phyloP scores from a whole-genome alignment of 345 rosid species.

The Salix dunnii region DNA sequence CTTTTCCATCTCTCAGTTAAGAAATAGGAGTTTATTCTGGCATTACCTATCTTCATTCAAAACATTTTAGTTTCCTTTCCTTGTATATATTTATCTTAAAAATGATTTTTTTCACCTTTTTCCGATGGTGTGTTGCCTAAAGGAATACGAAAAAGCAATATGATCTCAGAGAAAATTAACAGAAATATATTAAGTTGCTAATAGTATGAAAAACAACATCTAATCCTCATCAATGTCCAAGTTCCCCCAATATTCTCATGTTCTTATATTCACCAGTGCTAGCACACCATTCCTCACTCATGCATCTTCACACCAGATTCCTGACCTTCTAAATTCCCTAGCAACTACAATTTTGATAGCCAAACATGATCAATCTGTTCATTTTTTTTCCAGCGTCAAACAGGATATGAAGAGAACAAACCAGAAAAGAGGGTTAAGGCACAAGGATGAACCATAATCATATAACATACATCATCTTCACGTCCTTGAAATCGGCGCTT shows the following conservation, averaged over 20 bases:
- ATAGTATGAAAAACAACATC: background rate
- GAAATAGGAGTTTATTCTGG: background rate
- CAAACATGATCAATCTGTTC: background rate
- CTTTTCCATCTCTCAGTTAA: background rate
- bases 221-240: background rate
- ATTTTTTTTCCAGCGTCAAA: background rate
- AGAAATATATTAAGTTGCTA: too few relatives aligned
- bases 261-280: background rate
- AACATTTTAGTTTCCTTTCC: background rate
- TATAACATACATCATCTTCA: constrained; percentile 74
- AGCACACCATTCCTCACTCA: background rate
- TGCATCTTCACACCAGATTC: background rate
- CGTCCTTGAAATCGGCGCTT: constrained; percentile 87
- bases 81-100: too few relatives aligned
- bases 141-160: background rate
- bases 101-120: too few relatives aligned
- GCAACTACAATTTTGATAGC: background rate
- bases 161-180: background rate
- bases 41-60: background rate
- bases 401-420: background rate
- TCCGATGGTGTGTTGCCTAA: too few relatives aligned
- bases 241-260: background rate
- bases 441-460: constrained; percentile 5
- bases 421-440: background rate
- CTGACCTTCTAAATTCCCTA: background rate